These are phyloP conservation scores for Colletotrichum endophyticum DNA, from an alignment of 2,329 filamentous ascomycete genomes.

Conservation along the genomic window DNA sequence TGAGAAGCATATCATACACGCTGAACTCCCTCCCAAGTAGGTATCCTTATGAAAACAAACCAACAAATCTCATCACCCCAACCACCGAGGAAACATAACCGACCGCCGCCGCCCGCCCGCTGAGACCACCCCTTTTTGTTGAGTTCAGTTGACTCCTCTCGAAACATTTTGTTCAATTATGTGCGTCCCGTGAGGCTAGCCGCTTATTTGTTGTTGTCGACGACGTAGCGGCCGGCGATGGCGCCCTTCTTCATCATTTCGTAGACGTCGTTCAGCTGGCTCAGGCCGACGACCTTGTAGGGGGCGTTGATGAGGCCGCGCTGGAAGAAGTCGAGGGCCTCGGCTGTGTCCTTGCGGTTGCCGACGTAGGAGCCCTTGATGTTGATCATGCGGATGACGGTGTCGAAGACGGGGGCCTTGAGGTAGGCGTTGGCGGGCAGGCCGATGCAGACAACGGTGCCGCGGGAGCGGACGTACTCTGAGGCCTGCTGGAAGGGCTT, in stretches of 20 bases:
- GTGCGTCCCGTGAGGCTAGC: neutral
- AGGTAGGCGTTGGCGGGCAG: constrained; percentile 82
- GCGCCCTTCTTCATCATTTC: constrained; percentile 73
- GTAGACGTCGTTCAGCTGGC: constrained; percentile 81
- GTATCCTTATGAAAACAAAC: neutral
- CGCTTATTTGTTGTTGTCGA: constrained; percentile 71
- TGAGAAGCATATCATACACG: constrained; percentile 12
- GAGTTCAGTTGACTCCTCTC: neutral
- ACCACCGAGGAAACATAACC: neutral
- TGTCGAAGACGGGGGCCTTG: constrained; percentile 85
- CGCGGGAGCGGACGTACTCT: constrained; percentile 83
- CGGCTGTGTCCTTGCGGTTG: constrained; percentile 84
- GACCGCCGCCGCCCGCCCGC: neutral
- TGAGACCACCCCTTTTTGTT: neutral
- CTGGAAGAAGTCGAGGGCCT: constrained; percentile 89
- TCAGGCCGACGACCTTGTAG: constrained; percentile 83
- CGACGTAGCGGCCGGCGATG: constrained; percentile 80
- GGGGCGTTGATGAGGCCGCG: constrained; percentile 86
- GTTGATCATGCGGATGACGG: constrained; percentile 85
- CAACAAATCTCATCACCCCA: neutral
- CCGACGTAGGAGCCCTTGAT: constrained; percentile 96
- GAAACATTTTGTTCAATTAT: neutral
- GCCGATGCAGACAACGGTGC: constrained; percentile 87
- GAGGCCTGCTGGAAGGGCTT: constrained; percentile 96
- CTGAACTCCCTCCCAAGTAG: constrained; percentile 14